Evolutionary conservation across 805 yeast genomes (phyloP), one percentile per base, ranked within the genome.

Genomic region (Metschnikowia similis): DNA sequence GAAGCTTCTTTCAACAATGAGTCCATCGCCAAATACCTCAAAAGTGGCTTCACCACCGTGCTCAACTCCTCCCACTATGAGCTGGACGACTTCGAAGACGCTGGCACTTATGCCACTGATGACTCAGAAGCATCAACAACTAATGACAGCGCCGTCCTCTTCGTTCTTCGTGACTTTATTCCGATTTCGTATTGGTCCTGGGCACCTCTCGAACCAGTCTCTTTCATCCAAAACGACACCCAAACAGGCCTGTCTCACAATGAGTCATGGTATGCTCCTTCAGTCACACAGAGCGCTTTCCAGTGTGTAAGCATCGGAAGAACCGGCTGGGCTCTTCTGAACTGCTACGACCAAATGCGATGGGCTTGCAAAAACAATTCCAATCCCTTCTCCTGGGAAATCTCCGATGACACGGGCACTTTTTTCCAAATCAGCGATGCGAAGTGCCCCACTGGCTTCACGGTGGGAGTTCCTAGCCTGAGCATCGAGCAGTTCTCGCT

Each of bases 31-130:
- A 55, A 66, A 2, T 72, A 72, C 40, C 62, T 83, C 4, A 51
- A 65, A 17, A 75, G 84, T 56, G 97, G 97, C 0, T 77, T 70
- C 47, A 75, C 87, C 0, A 89, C 96, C 0, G 74, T 89, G 0
- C 62, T 89, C 29, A 66, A 77, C 66, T 45, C 80, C 55, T 54
- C 74, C 10, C 31, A 60, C 2, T 47, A 48, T 26, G 57, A 57
- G 8, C 11, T 38, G 35, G 44, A 27, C 27, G 35, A 45, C 21
- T 4, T 1, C 29, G 35, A 17, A 16, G 14, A n/a, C 6, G 36
- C 30, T 32, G 16, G 13, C 1, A 13, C 7, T 32, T 34, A 46
- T 30, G 35, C 11, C 16, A n/a, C 21, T 6, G 31, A 29, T 29
- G 11, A n/a, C 11, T 4, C 35, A 9, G 26, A 54, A 59, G 56